These are phyloP conservation scores for Ichthyophthirius multifiliis DNA, from an alignment of 169 alveolate genomes.

Conservation along the genomic window DNA sequence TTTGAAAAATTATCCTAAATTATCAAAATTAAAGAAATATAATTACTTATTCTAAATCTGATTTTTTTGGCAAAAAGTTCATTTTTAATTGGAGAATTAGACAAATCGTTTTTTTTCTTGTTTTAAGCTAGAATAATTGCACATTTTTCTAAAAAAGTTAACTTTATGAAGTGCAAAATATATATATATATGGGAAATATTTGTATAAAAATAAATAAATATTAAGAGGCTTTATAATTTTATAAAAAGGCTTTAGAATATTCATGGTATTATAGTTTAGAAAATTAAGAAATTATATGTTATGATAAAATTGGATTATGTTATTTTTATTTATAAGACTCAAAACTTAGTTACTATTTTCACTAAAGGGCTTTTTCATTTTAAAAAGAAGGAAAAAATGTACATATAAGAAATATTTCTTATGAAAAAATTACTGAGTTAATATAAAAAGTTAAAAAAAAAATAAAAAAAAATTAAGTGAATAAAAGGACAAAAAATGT, in stretches of 20 bases:
- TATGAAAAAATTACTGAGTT: neutral
- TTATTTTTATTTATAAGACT: neutral
- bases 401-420: neutral
- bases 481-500: too few relatives aligned
- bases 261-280: neutral
- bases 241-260: neutral
- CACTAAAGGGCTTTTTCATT: neutral
- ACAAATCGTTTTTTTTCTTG: neutral
- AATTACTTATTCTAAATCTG: neutral
- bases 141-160: neutral
- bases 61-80: neutral
- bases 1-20: neutral
- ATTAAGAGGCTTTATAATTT: neutral
- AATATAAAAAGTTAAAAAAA: neutral
- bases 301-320: neutral
- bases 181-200: neutral
- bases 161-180: neutral
- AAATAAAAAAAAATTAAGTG: too few relatives aligned
- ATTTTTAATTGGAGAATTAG: neutral
- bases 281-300: neutral
- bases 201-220: neutral
- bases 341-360: neutral
- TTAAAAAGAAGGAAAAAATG: neutral
- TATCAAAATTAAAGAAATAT: neutral
- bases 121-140: neutral